Percentiles rank a stretch among this genome's conserved stretches.
These are phyloP conservation scores for Cynanchum wilfordii DNA, from an alignment of 257 asterid species.

Conservation along the genomic window DNA sequence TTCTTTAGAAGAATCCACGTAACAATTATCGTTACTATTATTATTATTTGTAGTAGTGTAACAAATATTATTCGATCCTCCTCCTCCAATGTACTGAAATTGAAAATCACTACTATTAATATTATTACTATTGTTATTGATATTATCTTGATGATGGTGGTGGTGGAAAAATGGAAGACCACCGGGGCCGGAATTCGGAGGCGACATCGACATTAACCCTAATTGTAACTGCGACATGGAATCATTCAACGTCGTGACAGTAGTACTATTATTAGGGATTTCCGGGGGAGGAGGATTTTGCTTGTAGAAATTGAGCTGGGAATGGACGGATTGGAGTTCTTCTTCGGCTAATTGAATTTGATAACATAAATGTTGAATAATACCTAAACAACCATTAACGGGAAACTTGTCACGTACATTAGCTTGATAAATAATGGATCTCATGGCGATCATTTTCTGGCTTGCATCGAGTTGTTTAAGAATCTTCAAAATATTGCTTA, in stretches of 20 bases:
- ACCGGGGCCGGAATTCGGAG: constrained; percentile 15
- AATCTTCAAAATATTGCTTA: constrained; percentile 58
- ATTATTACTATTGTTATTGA: too few relatives aligned
- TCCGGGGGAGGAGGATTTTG: constrained; percentile 47
- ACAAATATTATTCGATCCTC: constrained; percentile 15
- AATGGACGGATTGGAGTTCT: constrained; percentile 56
- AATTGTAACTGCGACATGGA: constrained; percentile 54
- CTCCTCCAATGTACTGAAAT: too few relatives aligned
- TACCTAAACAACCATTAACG: constrained; percentile 56
- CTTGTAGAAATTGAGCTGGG: constrained; percentile 51
- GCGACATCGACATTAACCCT: constrained; percentile 30
- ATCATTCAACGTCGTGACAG: constrained; percentile 15
- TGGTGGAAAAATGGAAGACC: constrained; percentile 31
- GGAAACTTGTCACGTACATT: constrained; percentile 63
- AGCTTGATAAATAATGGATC: constrained; percentile 66
- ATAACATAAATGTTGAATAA: constrained; percentile 39
- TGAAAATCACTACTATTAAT: too few relatives aligned
- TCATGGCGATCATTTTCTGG: constrained; percentile 59
- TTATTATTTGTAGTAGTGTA: constrained; percentile 28
- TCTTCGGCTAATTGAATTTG: constrained; percentile 56
- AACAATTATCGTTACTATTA: constrained; percentile 19
- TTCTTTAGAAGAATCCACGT: constrained; percentile 46
- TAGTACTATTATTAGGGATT: constrained; percentile 11
- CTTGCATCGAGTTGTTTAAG: constrained; percentile 53
- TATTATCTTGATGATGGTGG: background rate